Evolutionary conservation across 2,329 filamentous ascomycete genomes (phyloP), one percentile per base, ranked within the genome.

Genomic region (Alternaria angustiovoidea): DNA sequence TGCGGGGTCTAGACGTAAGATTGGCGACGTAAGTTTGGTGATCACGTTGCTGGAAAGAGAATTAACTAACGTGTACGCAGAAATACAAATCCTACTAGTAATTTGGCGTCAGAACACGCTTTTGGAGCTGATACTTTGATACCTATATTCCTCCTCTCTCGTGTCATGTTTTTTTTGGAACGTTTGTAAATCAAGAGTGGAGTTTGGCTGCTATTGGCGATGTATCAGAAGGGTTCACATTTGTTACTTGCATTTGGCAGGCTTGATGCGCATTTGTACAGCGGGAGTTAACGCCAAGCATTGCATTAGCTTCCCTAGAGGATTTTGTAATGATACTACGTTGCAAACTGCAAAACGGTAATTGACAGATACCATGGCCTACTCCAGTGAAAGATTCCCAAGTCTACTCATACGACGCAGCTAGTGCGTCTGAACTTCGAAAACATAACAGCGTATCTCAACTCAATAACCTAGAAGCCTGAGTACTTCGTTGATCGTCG

Each of bases 21-120:
- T 93, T 73, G 92, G 96, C 71, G 94, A 97, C 84, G 94, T 97
- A 82, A 87, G 93, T 89, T 14, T 3, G 11, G 5, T 5, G 4
- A 2, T 36, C 2, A 18, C 18, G 7, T 6, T 44, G 26, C 12
- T 30, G 6, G 24, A 9, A 8, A 43, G 43, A 49, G 9, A 4
- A 24, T 2, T 18, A 6, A 18, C 52, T 59, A 22, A 59, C 44
- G 14, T 18, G 1, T 22, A n/a, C 9, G 18, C 44, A 59, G 57
- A 59, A 59, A 46, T 59, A 59, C 46, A 59, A 59, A 42, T 62
- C 59, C 4, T 62, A 62, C 47, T 62, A 62, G 47, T 30, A 8
- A n/a, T 24, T n/a, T 6, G 20, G 24, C 46, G 5, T 16, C 46
- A 12, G 2, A 24, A 18, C 12, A 46, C 5, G 16, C 8, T 16